phyloP scores from a whole-genome alignment of 768 basidiomycete genomes.

The Coprinopsis strossmayeri region DNA sequence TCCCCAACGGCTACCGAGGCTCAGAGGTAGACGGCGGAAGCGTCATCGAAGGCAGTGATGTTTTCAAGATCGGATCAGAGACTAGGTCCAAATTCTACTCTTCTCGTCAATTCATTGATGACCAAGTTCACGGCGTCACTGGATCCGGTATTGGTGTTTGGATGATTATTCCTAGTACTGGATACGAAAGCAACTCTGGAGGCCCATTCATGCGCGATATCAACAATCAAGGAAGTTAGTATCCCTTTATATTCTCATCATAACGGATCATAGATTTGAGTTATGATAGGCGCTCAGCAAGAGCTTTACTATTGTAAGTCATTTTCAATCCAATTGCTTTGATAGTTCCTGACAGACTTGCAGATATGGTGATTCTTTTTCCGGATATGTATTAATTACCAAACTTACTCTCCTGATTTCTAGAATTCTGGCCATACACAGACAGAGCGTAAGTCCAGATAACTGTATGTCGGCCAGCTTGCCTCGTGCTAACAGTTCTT shows the following conservation, averaged over 20 bases:
- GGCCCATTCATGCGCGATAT: conserved; percentile 30
- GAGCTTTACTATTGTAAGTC: conserved; percentile 30
- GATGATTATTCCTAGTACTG: conserved; percentile 27
- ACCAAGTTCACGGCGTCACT: conserved; percentile 26
- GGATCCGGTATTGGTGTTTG: conserved; percentile 23
- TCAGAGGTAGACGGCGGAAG: conserved; percentile 25
- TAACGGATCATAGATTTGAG: not conserved
- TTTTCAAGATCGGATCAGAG: conserved; percentile 23
- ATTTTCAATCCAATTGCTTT: not conserved
- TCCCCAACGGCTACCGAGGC: conserved; percentile 22
- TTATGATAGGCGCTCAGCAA: conserved; percentile 22
- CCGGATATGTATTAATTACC: not conserved
- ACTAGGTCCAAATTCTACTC: conserved; percentile 31
- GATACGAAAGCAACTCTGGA: conserved; percentile 25
- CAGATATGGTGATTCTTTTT: conserved; percentile 17
- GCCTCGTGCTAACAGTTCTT: not conserved
- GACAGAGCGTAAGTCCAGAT: conserved; percentile 28
- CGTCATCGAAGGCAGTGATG: conserved; percentile 31
- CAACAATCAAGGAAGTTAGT: conserved; percentile 26
- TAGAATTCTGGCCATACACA: no score
- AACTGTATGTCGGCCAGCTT: no score
- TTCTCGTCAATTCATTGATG: conserved; percentile 28
- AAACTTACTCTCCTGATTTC: no score
- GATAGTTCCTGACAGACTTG: not conserved
- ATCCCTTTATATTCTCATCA: not conserved